Base-by-base conservation (phyloP, 2,329 filamentous ascomycete species). In the Talaromyces sp. region DNA sequence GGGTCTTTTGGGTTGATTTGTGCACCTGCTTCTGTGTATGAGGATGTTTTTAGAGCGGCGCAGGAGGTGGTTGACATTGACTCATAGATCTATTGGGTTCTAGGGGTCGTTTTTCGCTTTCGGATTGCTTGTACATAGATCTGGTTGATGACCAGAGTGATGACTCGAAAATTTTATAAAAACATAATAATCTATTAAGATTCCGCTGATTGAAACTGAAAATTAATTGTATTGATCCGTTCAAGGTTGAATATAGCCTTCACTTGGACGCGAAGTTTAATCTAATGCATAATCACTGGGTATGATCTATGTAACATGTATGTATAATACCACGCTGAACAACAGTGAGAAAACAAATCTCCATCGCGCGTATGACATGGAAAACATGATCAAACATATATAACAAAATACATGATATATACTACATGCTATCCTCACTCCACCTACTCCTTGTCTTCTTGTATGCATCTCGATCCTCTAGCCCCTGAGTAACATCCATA, bases 401-500 rank as follows among this genome's bases (percentile, higher is more conserved):
- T 31, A 61, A 5, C 22, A 22, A 22, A 36, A 31, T 3, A 29
- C 2, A 59, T 45, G 22, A 45, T 40, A 3, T 45, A 45, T n/a
- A 29, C 65, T 73, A 81, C 74, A 80, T 75, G 58, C 77, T 80
- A 75, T 85, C 83, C 71, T 85, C 83, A 69, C 80, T 76, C 79
- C 80, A 83, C 65, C 78, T 76, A 70, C 79, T 81, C 69, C 83
- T 75, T 22, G 80, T 80, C 72, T 79, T 81, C 70, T 79, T 72
- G 80, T 81, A 85, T 25, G 78, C 78, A 62, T 82, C 79, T 58
- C 77, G 79, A 67, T 84, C 82, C 40, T 76, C 73, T 67, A 80
- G 75, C 0, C 80, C 80, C 25, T 81, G 76, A 54, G 76, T 70
- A 36, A 74, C 76, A 72, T 78, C 77, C 69, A 82, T 75, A 0